Evolutionary conservation across 225 moss, liverwort and hornwort genomes (phyloP).

Genomic region (Antitrichia curtipendula): DNA sequence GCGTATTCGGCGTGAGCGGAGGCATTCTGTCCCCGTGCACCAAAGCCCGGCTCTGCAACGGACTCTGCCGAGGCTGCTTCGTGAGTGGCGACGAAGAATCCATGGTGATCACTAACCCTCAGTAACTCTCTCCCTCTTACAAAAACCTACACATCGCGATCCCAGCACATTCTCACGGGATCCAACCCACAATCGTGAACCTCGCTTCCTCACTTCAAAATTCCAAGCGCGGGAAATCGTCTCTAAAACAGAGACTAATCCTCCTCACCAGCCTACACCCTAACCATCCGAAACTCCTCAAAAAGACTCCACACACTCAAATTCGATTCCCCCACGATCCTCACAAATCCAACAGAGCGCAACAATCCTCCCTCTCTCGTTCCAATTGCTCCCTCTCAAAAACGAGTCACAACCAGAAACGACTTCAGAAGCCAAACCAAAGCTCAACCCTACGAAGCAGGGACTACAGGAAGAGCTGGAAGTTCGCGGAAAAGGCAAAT

Average conservation of each 20-base stretch:
- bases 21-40: slow-evolving; percentile 30
- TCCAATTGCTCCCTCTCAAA: neutral
- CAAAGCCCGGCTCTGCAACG: slow-evolving; percentile 18
- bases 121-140: neutral
- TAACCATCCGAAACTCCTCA: neutral
- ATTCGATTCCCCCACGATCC: neutral
- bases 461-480: neutral
- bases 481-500: neutral
- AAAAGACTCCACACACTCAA: neutral
- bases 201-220: neutral
- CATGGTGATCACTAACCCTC: slow-evolving; percentile 3
- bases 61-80: slow-evolving; percentile 36
- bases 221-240: slow-evolving; percentile 10
- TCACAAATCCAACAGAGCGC: neutral
- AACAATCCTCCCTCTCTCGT: neutral
- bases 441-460: neutral
- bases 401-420: neutral
- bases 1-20: slow-evolving; percentile 35
- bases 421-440: neutral
- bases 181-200: neutral
- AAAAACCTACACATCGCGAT: slow-evolving; percentile 12
- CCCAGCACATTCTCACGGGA: neutral
- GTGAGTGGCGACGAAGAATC: slow-evolving; percentile 22
- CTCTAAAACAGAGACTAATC: neutral
- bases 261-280: neutral